These are phyloP conservation scores for Wickerhamiella sergipiensis DNA, from an alignment of 805 yeast species.

Conservation along the genomic window DNA sequence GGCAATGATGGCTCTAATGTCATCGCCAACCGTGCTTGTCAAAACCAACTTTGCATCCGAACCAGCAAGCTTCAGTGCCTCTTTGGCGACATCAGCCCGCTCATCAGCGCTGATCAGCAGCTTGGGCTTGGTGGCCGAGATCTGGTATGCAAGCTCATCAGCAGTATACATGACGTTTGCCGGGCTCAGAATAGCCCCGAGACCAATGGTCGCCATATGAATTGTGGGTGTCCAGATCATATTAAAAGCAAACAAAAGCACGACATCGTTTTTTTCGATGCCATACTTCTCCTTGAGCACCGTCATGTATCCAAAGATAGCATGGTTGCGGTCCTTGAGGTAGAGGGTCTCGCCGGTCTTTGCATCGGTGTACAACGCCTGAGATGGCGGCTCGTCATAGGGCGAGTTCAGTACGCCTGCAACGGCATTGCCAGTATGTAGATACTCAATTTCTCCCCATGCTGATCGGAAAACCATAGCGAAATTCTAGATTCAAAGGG, in stretches of 20 bases:
- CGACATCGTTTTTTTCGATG: slow-evolving; percentile 20
- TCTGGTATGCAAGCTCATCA: slow-evolving; percentile 23
- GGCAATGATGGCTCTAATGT: slow-evolving; percentile 1
- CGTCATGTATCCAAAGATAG: slow-evolving; percentile 13
- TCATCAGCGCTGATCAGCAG: slow-evolving; percentile 12
- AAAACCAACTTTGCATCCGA: slow-evolving; percentile 3
- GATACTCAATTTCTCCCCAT: neutral
- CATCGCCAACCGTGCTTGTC: slow-evolving; percentile 2
- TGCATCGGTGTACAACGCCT: slow-evolving; percentile 13
- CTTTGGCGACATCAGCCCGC: slow-evolving; percentile 3
- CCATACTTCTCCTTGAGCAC: slow-evolving; percentile 13
- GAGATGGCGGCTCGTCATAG: neutral
- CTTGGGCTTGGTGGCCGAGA: slow-evolving; percentile 14
- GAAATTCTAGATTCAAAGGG: too few relatives aligned
- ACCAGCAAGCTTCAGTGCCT: slow-evolving; percentile 7
- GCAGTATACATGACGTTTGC: slow-evolving; percentile 24
- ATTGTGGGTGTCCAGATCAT: slow-evolving; percentile 19
- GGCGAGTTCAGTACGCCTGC: neutral
- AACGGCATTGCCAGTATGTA: neutral
- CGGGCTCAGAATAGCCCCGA: slow-evolving; percentile 24
- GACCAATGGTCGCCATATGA: slow-evolving; percentile 19
- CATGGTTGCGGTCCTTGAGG: slow-evolving; percentile 7
- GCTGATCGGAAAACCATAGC: neutral
- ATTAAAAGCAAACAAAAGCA: slow-evolving; percentile 21
- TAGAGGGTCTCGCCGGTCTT: slow-evolving; percentile 13